A percentile compares a stretch with the other conserved stretches of the same genome.
phyloP scores from a whole-genome alignment of 2,329 filamentous ascomycete species.

The Dactylellina sp. region DNA sequence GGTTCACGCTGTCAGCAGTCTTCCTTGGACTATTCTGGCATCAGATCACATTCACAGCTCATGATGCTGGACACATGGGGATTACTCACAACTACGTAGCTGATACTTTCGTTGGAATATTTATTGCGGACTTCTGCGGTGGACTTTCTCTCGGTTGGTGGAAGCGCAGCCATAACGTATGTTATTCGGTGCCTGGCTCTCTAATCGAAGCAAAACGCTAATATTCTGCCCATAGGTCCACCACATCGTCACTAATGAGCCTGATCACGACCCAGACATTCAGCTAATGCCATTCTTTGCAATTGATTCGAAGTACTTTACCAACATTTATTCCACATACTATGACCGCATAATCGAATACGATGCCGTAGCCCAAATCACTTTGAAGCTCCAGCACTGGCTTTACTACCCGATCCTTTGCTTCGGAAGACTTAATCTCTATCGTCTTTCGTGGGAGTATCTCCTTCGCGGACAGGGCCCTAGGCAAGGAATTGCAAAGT shows the following conservation, averaged over 20 bases:
- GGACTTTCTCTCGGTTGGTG: slow-evolving; percentile 95
- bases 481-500: slow-evolving; percentile 80
- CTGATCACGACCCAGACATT: slow-evolving; percentile 96
- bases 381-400: slow-evolving; percentile 79
- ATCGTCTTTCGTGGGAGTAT: slow-evolving; percentile 82
- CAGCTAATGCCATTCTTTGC: slow-evolving; percentile 91
- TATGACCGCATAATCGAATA: slow-evolving; percentile 84
- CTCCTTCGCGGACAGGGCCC: slow-evolving; percentile 77
- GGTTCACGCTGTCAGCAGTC: slow-evolving; percentile 77
- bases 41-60: slow-evolving; percentile 90
- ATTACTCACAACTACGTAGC: slow-evolving; percentile 90
- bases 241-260: slow-evolving; percentile 95
- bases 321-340: slow-evolving; percentile 79
- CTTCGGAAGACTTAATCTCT: slow-evolving; percentile 88
- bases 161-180: slow-evolving; percentile 89
- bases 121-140: slow-evolving; percentile 89
- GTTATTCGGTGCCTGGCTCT: neutral
- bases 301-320: slow-evolving; percentile 82
- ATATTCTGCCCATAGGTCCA: slow-evolving; percentile 68
- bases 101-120: slow-evolving; percentile 86
- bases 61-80: slow-evolving; percentile 96
- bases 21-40: slow-evolving; percentile 91
- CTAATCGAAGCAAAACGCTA: neutral
- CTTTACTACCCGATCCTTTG: slow-evolving; percentile 84
- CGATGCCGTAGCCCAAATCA: slow-evolving; percentile 76